These are phyloP conservation scores for Solanum acaule DNA, from an alignment of 257 asterid species.

Conservation along the genomic window DNA sequence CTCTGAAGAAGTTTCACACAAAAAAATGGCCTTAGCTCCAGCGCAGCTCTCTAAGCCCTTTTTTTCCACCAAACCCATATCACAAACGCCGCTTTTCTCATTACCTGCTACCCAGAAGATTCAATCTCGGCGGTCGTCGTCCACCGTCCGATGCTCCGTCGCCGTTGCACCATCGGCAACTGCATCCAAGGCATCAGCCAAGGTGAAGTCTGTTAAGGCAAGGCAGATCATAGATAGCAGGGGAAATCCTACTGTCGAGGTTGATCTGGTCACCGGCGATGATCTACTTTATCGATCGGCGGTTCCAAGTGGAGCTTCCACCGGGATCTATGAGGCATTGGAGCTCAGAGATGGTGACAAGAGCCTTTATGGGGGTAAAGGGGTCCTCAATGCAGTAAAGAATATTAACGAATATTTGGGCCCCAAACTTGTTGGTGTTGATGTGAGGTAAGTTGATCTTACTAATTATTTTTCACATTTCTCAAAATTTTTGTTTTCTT, in stretches of 20 bases:
- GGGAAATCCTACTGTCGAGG: conserved; percentile 98
- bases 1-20: not conserved
- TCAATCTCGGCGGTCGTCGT: conserved; percentile 25
- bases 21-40: conserved; percentile 55
- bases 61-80: conserved; percentile 47
- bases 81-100: conserved; percentile 29
- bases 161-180: conserved; percentile 36
- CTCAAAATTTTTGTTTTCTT: not conserved
- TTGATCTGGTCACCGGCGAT: conserved; percentile 71
- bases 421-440: conserved; percentile 81
- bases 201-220: conserved; percentile 65
- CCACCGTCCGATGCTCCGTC: conserved; percentile 49
- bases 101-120: conserved; percentile 22
- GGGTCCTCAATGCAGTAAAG: conserved; percentile 74
- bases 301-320: conserved; percentile 98
- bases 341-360: conserved; percentile 94
- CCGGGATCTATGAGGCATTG: conserved; percentile 96
- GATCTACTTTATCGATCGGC: conserved; percentile 76
- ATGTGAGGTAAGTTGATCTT: conserved; percentile 58
- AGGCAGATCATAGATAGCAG: conserved; percentile 98
- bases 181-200: conserved; percentile 18
- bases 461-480: not conserved
- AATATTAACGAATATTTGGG: conserved; percentile 71
- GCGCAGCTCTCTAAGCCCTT: conserved; percentile 50
- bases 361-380: conserved; percentile 83